phyloP scores from a whole-genome alignment of 2,329 filamentous ascomycete genomes.

The Chrysoporthe puriensis region DNA sequence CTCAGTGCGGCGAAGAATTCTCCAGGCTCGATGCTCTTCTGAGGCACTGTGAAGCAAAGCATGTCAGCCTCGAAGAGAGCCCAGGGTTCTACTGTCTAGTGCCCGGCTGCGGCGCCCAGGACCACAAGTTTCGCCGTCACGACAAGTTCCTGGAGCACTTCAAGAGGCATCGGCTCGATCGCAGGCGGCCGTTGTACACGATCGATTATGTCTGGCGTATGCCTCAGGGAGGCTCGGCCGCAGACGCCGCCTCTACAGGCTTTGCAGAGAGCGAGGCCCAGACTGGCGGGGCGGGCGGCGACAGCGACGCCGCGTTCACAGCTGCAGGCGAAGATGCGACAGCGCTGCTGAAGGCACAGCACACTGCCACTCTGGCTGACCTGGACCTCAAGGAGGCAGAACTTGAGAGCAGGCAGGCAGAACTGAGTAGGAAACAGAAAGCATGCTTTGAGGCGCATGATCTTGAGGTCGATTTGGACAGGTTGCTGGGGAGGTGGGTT shows the following conservation, averaged over 20 bases:
- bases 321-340: too few species aligned
- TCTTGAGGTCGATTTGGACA: neutral
- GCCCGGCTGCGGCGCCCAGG: neutral
- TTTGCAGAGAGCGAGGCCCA: neutral
- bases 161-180: conserved; percentile 1
- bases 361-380: neutral
- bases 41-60: neutral
- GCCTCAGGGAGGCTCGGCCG: neutral
- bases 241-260: neutral
- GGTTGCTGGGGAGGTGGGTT: neutral
- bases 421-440: neutral
- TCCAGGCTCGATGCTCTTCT: neutral
- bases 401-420: neutral
- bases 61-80: neutral
- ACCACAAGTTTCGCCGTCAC: neutral
- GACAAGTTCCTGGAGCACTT: conserved; percentile 2
- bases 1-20: neutral
- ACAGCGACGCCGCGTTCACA: too few species aligned
- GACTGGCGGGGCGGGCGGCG: neutral
- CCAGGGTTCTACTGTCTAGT: neutral
- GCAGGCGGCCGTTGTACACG: neutral
- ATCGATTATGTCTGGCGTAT: neutral
- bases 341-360: neutral
- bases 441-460: neutral
- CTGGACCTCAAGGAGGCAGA: neutral